Conservation (phyloP, 805 yeast genomes). For the Monosporozyma solicola region DNA sequence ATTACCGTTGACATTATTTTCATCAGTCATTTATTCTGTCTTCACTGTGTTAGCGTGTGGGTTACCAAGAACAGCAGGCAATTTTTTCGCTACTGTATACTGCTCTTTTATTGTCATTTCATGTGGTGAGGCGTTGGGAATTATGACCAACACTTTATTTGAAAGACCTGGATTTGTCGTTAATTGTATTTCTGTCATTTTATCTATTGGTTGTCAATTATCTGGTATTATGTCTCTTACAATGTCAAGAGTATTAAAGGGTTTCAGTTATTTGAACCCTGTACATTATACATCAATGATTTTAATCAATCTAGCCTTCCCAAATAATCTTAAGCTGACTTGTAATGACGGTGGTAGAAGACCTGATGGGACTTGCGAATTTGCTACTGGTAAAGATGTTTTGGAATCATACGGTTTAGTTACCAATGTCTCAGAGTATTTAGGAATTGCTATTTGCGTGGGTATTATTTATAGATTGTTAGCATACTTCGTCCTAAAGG, state of each 20-base stretch:
- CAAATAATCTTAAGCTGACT: slow-evolving; percentile 37
- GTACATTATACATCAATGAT: slow-evolving; percentile 60
- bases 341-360: slow-evolving; percentile 39
- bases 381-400: slow-evolving; percentile 48
- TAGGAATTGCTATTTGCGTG: slow-evolving; percentile 28
- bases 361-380: slow-evolving; percentile 35
- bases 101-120: slow-evolving; percentile 46
- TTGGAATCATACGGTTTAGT: slow-evolving; percentile 42
- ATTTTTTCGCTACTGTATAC: slow-evolving; percentile 58
- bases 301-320: slow-evolving; percentile 52
- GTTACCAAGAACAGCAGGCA: slow-evolving; percentile 53
- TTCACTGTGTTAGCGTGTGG: slow-evolving; percentile 66
- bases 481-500: slow-evolving; percentile 19
- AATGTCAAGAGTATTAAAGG: slow-evolving; percentile 62
- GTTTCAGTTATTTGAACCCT: slow-evolving; percentile 70
- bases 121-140: slow-evolving; percentile 82
- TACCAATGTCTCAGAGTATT: slow-evolving; percentile 30
- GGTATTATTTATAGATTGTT: slow-evolving; percentile 21
- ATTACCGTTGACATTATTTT: slow-evolving; percentile 25
- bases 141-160: slow-evolving; percentile 65
- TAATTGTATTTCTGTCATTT: slow-evolving; percentile 54
- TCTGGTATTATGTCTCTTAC: slow-evolving; percentile 74
- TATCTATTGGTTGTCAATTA: slow-evolving; percentile 71
- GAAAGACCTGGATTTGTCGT: slow-evolving; percentile 74
- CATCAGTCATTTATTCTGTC: slow-evolving; percentile 49